Percentiles rank a stretch among this genome's conserved stretches.
phyloP scores from a whole-genome alignment of 441 rosid species.

The Adansonia madagascariensis region DNA sequence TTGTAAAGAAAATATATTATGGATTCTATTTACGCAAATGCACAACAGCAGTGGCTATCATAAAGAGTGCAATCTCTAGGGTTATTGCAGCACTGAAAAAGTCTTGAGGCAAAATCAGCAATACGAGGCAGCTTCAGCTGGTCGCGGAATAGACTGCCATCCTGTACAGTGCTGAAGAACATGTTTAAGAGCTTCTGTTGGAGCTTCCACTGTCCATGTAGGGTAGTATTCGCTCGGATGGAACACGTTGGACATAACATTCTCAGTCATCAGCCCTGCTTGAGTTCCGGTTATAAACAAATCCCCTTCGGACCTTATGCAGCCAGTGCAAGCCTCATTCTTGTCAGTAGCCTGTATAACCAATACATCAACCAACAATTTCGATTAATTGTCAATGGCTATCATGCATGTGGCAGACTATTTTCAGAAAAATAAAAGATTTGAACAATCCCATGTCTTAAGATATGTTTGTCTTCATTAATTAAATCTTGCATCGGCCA shows the following conservation, averaged over 20 bases:
- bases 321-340: conserved; percentile 55
- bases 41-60: neutral
- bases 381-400: neutral
- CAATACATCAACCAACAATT: conserved; percentile 12
- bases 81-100: neutral
- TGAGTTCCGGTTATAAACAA: conserved; percentile 62
- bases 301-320: conserved; percentile 80
- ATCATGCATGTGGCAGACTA: neutral
- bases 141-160: conserved; percentile 63
- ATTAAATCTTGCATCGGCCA: conserved; percentile 3
- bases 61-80: neutral
- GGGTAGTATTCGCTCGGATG: conserved; percentile 72
- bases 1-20: neutral
- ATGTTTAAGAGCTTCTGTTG: conserved; percentile 66
- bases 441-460: neutral
- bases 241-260: conserved; percentile 45
- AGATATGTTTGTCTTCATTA: neutral
- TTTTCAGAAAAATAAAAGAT: neutral
- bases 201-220: conserved; percentile 71
- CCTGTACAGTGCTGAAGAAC: conserved; percentile 70
- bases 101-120: neutral
- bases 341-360: conserved; percentile 73
- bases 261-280: conserved; percentile 46
- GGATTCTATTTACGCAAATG: neutral
- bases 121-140: conserved; percentile 39